phyloP scores from a whole-genome alignment of 768 basidiomycete species.

The Hygrophoropsis aurantiaca region DNA sequence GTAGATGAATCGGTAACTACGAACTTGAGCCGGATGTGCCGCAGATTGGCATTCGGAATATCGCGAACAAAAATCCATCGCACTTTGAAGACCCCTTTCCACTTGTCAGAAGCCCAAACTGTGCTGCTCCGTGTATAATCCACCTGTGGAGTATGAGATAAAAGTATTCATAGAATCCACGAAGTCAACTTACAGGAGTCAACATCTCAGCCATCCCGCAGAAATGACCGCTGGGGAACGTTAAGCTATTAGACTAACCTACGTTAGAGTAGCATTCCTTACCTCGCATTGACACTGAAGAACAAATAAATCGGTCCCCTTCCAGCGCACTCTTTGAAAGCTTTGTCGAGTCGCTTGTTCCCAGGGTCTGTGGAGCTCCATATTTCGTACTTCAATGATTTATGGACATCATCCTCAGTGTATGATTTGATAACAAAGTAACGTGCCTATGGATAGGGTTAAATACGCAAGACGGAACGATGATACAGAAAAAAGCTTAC shows the following conservation, averaged over 20 bases:
- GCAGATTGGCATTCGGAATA: slow-evolving; percentile 84
- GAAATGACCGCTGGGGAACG: slow-evolving; percentile 77
- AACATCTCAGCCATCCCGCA: slow-evolving; percentile 99
- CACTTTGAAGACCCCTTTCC: slow-evolving; percentile 99
- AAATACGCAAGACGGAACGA: slow-evolving; percentile 1
- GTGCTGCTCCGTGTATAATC: slow-evolving; percentile 94
- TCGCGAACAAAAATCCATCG: slow-evolving; percentile 97
- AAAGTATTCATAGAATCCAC: background rate
- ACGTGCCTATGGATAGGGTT: slow-evolving; percentile 58
- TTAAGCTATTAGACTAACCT: slow-evolving; percentile 3
- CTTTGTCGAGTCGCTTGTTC: slow-evolving; percentile 95
- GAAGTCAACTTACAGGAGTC: slow-evolving; percentile 65
- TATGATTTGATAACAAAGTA: slow-evolving; percentile 99
- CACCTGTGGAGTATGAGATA: slow-evolving; percentile 43
- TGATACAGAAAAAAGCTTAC: slow-evolving; percentile 40
- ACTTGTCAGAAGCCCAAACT: slow-evolving; percentile 99
- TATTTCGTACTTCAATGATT: slow-evolving; percentile 95
- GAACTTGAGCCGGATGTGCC: slow-evolving; percentile 87
- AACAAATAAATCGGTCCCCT: slow-evolving; percentile 96
- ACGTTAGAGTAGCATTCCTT: slow-evolving; percentile 1
- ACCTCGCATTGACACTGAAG: slow-evolving; percentile 96
- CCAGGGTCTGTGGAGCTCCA: slow-evolving; percentile 98
- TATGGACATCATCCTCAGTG: slow-evolving; percentile 99
- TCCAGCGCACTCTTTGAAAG: slow-evolving; percentile 92
- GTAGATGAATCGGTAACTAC: slow-evolving; percentile 18